A percentile compares a stretch with the other conserved stretches of the same genome.
phyloP scores from a whole-genome alignment of 2,329 filamentous ascomycete species.

The Chalaropsis ovoidea region DNA sequence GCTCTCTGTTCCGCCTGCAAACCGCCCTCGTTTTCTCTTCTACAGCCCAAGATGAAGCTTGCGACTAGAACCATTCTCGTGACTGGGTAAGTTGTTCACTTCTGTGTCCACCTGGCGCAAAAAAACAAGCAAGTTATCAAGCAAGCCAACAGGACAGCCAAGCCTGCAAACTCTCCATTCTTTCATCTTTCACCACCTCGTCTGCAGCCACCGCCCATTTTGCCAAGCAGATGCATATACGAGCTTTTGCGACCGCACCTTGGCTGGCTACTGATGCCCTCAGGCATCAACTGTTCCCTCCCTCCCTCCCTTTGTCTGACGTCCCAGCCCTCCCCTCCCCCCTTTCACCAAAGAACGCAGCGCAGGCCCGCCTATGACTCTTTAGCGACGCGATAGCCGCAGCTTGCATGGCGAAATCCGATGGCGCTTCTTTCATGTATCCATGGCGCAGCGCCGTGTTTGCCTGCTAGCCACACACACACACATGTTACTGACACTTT shows the following conservation, averaged over 20 bases:
- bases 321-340: neutral
- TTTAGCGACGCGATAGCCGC: slow-evolving; percentile 20
- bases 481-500: neutral
- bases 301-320: neutral
- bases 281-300: neutral
- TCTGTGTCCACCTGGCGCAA: slow-evolving; percentile 11
- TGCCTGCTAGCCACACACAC: slow-evolving; percentile 25
- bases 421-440: neutral
- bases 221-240: slow-evolving; percentile 9
- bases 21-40: neutral
- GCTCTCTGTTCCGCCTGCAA: neutral
- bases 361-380: neutral
- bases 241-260: neutral
- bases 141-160: neutral
- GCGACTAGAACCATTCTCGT: slow-evolving; percentile 78
- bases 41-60: slow-evolving; percentile 43
- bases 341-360: neutral
- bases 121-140: neutral
- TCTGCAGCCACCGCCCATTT: neutral
- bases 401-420: neutral
- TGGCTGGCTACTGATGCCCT: neutral
- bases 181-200: neutral
- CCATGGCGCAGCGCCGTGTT: slow-evolving; percentile 26
- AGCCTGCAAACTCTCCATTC: neutral
- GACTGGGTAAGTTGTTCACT: slow-evolving; percentile 59